Percentiles rank a stretch among this genome's conserved stretches.
phyloP scores from a whole-genome alignment of 2,329 filamentous ascomycete species.

The Paecilomyces niveus region DNA sequence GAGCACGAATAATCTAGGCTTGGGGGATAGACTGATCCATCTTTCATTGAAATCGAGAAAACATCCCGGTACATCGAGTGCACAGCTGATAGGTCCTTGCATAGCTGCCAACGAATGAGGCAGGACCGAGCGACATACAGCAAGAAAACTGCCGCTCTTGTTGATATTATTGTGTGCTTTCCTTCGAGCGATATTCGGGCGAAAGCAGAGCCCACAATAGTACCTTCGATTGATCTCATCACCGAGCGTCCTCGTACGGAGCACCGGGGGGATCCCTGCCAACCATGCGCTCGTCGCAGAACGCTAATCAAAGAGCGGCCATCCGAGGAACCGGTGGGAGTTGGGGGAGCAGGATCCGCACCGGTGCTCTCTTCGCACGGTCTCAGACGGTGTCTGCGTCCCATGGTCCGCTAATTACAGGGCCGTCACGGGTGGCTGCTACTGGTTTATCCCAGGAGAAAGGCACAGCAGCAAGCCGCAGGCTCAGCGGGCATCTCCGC shows the following conservation, averaged over 20 bases:
- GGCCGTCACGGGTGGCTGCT: slow-evolving; percentile 2
- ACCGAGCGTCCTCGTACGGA: background rate
- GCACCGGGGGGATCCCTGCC: background rate
- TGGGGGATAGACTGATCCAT: background rate
- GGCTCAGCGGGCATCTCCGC: background rate
- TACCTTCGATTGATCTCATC: background rate
- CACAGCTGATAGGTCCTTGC: background rate
- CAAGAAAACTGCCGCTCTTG: background rate
- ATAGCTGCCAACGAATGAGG: background rate
- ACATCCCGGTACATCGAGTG: background rate
- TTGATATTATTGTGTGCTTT: background rate
- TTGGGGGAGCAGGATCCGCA: background rate
- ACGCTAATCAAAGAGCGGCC: background rate
- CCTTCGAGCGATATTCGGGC: background rate
- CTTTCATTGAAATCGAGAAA: background rate
- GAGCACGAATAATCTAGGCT: background rate
- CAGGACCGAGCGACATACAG: background rate
- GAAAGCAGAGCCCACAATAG: background rate
- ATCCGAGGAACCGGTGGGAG: slow-evolving; percentile 1
- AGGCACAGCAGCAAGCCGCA: slow-evolving; percentile 4
- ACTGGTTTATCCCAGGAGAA: slow-evolving; percentile 3
- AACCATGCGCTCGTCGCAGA: slow-evolving; percentile 2
- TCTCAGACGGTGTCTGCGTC: background rate
- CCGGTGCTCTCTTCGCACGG: background rate
- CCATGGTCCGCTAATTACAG: background rate